A percentile compares a stretch with the other conserved stretches of the same genome.
Evolutionary conservation across 2,329 filamentous ascomycete species (phyloP).

Genomic region (Falciphora oryzae): DNA sequence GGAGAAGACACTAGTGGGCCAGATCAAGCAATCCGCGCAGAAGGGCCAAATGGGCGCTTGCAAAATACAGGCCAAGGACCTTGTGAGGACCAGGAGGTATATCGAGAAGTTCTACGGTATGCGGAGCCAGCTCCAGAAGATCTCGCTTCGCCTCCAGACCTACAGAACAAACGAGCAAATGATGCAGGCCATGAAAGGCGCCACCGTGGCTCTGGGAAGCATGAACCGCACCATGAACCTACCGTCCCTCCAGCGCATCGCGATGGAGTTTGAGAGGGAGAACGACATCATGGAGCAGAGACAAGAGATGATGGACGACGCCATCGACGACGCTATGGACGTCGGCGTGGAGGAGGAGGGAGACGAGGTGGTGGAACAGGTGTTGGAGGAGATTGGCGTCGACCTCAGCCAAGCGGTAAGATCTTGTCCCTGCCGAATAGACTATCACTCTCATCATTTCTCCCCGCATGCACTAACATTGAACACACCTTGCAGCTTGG

Average conservation of each 20-base stretch:
- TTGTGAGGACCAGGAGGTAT: constrained; percentile 89
- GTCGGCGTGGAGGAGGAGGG: constrained; percentile 87
- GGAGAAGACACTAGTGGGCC: constrained; percentile 91
- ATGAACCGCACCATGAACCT: constrained; percentile 99
- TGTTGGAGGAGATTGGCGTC: constrained; percentile 93
- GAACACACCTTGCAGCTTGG: constrained; percentile 58
- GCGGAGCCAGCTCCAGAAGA: constrained; percentile 94
- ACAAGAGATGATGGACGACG: constrained; percentile 99
- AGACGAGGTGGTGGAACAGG: constrained; percentile 94
- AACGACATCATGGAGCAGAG: constrained; percentile 99
- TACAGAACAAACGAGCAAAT: constrained; percentile 98
- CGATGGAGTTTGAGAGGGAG: constrained; percentile 98
- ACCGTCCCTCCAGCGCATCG: constrained; percentile 88
- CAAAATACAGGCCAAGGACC: constrained; percentile 96
- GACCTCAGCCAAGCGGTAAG: constrained; percentile 85
- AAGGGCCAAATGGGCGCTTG: constrained; percentile 98
- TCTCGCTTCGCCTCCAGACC: constrained; percentile 93
- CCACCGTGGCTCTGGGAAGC: constrained; percentile 83
- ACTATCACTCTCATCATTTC: not conserved
- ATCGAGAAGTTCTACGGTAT: constrained; percentile 98
- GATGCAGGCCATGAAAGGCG: constrained; percentile 99
- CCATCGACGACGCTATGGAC: constrained; percentile 93
- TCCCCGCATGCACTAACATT: constrained; percentile 20
- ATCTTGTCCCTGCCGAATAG: constrained; percentile 17
- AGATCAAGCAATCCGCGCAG: constrained; percentile 98